Conservation (phyloP, 73 alveolate species). For the Paraurostyla sp. region DNA sequence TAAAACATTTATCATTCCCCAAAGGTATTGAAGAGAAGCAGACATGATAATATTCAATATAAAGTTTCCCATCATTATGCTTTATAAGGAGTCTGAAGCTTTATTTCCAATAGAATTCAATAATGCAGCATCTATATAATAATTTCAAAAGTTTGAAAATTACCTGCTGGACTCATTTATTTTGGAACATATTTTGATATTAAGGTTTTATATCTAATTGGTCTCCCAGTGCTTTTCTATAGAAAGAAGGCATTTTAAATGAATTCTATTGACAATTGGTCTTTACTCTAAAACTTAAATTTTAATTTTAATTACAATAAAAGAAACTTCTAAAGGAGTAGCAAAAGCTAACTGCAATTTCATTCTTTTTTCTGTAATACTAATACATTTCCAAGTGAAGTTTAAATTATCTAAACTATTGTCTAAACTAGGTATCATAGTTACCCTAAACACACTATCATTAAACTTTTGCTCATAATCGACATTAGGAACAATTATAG, state of each 20-base stretch:
- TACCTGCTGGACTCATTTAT: conserved; percentile 38
- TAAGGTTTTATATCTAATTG: neutral
- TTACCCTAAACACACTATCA: neutral
- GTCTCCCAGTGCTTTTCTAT: neutral
- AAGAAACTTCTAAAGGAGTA: neutral
- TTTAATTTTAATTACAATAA: neutral
- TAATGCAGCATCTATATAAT: conserved; percentile 21
- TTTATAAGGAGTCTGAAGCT: neutral
- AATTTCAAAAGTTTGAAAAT: neutral
- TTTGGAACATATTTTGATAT: neutral
- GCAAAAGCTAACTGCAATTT: too few species aligned
- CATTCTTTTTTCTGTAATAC: too few species aligned
- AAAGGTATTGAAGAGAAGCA: conserved; percentile 38
- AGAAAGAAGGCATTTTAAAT: neutral
- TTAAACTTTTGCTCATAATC: neutral
- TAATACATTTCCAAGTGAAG: conserved; percentile 18
- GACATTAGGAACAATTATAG: neutral
- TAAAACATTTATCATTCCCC: conserved; percentile 66
- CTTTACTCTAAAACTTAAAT: neutral
- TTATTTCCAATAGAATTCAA: neutral
- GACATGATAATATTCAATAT: conserved; percentile 12
- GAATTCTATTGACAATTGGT: neutral
- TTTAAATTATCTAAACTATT: neutral
- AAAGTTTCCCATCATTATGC: conserved; percentile 45
- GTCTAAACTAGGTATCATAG: neutral